Evolutionary conservation across 768 basidiomycete species (phyloP), one percentile per base, ranked within the genome.

Genomic region (Auricularia heimuer): DNA sequence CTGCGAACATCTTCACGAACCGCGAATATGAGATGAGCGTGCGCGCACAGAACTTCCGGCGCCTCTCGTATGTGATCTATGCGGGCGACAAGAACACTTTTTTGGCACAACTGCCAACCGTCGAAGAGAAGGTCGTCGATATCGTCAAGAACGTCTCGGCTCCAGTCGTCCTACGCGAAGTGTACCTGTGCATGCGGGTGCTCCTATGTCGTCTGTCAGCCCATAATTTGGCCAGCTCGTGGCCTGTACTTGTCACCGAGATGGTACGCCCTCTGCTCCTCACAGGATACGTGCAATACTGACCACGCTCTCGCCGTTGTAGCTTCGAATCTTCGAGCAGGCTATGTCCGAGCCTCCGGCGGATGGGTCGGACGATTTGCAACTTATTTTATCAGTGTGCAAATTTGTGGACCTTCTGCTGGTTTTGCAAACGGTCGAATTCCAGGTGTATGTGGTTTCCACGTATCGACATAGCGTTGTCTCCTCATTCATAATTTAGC

Each of bases 81-180:
- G 78, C 89, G 1, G 92, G 88, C 14, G 94, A 94, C 69, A 90
- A 90, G 76, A 96, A 99, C 71, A 88, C 92, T 63, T 97, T 92
- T 77, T 75, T 98, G 62, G 86, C 86, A 0, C 90, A 94, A 67
- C 79, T 99, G 39, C 97, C 97, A 16, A 84, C 85, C 35, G 92
- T 99, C n/a, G 94, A 98, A 74, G 97, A 98, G 77, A 97, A 91
- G 76, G 80, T 99, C 14, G 97, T 97, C 10, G 97, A 99, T 68
- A 87, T 94, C 2, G 77, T 98, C 60, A 85, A 91, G 39, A 90
- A 85, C 68, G 83, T 86, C 16, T 79, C 89, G 1, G 85, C 92
- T 3, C 87, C 94, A 1, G 80, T 89, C 61, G 94, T 99, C 0
- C 91, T 94, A 72, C 89, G 89, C 70, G 96, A 99, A 75, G 77